Percentiles rank a stretch among this genome's conserved stretches.
Evolutionary conservation across 2,329 filamentous ascomycete species (phyloP).

Genomic region (Penicillium vulpinum): DNA sequence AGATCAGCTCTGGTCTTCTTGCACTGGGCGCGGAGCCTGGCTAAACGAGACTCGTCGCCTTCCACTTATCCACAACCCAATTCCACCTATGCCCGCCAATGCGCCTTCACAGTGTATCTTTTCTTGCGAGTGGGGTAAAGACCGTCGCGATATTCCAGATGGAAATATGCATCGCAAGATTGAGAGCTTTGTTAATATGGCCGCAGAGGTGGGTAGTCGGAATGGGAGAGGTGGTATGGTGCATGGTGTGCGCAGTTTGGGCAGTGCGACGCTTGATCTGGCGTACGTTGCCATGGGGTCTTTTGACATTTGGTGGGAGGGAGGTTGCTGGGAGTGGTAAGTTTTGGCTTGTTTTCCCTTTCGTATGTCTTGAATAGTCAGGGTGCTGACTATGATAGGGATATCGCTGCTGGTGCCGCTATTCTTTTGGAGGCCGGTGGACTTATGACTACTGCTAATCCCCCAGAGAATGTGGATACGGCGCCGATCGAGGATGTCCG

Average conservation of each 20-base stretch:
- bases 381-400: slow-evolving; percentile 41
- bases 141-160: slow-evolving; percentile 64
- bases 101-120: slow-evolving; percentile 72
- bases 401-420: slow-evolving; percentile 73
- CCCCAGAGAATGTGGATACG: slow-evolving; percentile 58
- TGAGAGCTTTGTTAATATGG: slow-evolving; percentile 74
- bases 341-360: slow-evolving; percentile 20
- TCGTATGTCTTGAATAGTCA: neutral
- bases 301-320: slow-evolving; percentile 82
- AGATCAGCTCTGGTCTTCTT: slow-evolving; percentile 68
- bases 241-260: slow-evolving; percentile 70
- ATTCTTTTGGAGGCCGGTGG: slow-evolving; percentile 73
- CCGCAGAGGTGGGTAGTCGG: slow-evolving; percentile 62
- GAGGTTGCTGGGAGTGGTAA: slow-evolving; percentile 77
- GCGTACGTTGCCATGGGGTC: slow-evolving; percentile 74
- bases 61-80: slow-evolving; percentile 63
- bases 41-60: slow-evolving; percentile 64
- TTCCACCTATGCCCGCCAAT: slow-evolving; percentile 61
- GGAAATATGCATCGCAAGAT: slow-evolving; percentile 72
- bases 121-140: slow-evolving; percentile 78
- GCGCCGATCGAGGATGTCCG: slow-evolving; percentile 60
- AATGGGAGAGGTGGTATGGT: slow-evolving; percentile 74
- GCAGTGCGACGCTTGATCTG: slow-evolving; percentile 71
- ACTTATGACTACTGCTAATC: slow-evolving; percentile 71
- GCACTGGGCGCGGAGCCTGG: slow-evolving; percentile 66